Percentiles rank a stretch among this genome's conserved stretches.
These are phyloP conservation scores for Lentinula detonsa DNA, from an alignment of 768 basidiomycete genomes.

Conservation along the genomic window DNA sequence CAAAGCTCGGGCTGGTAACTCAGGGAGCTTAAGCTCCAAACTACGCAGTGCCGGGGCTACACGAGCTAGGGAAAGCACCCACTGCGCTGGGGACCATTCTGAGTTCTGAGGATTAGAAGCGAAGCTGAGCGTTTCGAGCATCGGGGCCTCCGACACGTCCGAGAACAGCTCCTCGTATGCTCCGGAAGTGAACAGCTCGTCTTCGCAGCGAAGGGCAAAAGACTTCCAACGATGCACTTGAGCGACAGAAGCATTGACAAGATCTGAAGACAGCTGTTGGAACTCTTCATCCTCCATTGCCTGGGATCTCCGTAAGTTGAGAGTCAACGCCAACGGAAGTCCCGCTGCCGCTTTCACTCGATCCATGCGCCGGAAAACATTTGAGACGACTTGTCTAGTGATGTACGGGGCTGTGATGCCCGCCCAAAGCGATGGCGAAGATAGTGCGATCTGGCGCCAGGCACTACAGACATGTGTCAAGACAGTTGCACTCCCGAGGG, in stretches of 20 bases:
- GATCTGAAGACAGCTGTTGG: neutral
- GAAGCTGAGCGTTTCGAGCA: neutral
- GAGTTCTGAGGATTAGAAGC: neutral
- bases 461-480: conserved; percentile 1
- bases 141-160: neutral
- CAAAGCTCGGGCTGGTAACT: neutral
- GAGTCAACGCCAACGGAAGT: neutral
- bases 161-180: neutral
- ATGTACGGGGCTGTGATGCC: neutral
- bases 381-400: neutral
- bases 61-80: neutral
- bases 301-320: neutral
- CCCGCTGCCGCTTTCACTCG: neutral
- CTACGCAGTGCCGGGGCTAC: neutral
- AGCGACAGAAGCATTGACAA: neutral
- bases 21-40: neutral
- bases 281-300: neutral
- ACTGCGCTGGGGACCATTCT: neutral
- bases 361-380: neutral
- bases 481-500: neutral
- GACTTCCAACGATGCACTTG: neutral
- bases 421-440: neutral
- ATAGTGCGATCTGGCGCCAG: neutral
- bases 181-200: neutral
- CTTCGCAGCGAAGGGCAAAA: neutral